Evolutionary conservation across 176 grass and related monocot species (phyloP).

Genomic region (Lolium multiflorum): DNA sequence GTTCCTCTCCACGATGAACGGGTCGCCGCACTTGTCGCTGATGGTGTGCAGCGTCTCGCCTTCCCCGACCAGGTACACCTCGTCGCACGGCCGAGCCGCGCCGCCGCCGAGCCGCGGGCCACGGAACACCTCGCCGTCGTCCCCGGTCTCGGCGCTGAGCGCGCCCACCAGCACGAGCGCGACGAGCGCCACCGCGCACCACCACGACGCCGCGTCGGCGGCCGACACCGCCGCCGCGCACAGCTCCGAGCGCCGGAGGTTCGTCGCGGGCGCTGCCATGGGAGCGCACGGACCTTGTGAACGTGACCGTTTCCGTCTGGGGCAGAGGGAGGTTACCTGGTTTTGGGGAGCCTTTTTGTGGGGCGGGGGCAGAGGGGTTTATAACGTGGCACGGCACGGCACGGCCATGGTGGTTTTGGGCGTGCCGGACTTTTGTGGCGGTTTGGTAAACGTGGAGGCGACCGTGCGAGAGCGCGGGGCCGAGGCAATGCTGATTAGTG

Average conservation of each 20-base stretch:
- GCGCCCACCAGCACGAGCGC: conserved; percentile 75
- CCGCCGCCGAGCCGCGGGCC: conserved; percentile 54
- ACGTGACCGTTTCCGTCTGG: not conserved
- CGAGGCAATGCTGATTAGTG: not conserved
- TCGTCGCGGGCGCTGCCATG: not conserved
- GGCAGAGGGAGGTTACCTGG: conserved; percentile 36
- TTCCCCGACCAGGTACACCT: conserved; percentile 91
- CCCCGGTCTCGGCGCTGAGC: conserved; percentile 46
- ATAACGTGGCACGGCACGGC: conserved; percentile 26
- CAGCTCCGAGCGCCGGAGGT: conserved; percentile 40
- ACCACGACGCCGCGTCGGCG: conserved; percentile 76
- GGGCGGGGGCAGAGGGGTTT: not conserved
- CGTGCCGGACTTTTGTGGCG: conserved; percentile 43
- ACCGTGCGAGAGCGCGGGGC: not conserved
- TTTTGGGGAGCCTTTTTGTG: not conserved
- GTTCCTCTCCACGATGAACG: conserved; percentile 97
- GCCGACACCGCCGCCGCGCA: conserved; percentile 42
- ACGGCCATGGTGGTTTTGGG: conserved; percentile 48
- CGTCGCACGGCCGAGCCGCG: conserved; percentile 65
- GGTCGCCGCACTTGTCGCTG: conserved; percentile 93
- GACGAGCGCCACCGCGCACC: conserved; percentile 66
- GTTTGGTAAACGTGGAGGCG: conserved; percentile 36
- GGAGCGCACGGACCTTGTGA: not conserved
- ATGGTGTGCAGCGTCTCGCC: conserved; percentile 91
- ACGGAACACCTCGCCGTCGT: conserved; percentile 7